Conservation (phyloP, 345 rosid species). For the Brassica rapa region DNA sequence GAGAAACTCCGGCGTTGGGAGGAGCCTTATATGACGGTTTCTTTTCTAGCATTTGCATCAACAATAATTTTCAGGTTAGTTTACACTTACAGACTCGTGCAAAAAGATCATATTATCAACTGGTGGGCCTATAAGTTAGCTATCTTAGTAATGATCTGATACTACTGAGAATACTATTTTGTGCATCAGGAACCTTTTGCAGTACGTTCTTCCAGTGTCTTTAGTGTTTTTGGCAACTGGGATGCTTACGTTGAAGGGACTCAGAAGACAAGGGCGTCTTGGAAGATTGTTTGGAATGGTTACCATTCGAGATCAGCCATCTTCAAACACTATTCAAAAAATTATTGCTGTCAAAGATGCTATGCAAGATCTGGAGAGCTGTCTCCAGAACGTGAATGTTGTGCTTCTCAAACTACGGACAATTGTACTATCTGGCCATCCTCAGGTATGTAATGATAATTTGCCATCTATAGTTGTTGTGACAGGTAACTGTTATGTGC, state of each 20-base stretch:
- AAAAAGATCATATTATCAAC: not conserved
- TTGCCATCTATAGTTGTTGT: no score
- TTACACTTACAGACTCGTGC: conserved; percentile 3
- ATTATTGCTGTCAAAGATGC: conserved; percentile 92
- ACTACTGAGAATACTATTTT: conserved; percentile 5
- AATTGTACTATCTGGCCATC: conserved; percentile 81
- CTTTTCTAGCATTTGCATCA: conserved; percentile 71
- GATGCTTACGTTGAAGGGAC: conserved; percentile 86
- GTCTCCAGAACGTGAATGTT: conserved; percentile 85
- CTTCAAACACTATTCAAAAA: conserved; percentile 94
- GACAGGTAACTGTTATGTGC: no score
- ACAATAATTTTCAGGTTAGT: conserved; percentile 77
- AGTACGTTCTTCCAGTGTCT: conserved; percentile 63
- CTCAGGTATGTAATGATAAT: conserved; percentile 63
- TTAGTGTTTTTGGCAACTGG: conserved; percentile 65
- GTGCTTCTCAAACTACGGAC: conserved; percentile 74
- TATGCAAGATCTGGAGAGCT: conserved; percentile 78
- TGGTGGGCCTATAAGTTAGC: not conserved
- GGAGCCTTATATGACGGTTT: conserved; percentile 78
- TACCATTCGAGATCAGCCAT: conserved; percentile 89
- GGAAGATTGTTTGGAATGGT: conserved; percentile 85
- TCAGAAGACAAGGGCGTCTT: conserved; percentile 89
- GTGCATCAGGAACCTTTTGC: conserved; percentile 67
- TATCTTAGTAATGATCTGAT: not conserved
- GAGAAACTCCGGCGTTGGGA: conserved; percentile 86